Percentiles rank a stretch among this genome's conserved stretches.
Conservation (phyloP, 306 rosid genomes). For the Vachellia collinsii region DNA sequence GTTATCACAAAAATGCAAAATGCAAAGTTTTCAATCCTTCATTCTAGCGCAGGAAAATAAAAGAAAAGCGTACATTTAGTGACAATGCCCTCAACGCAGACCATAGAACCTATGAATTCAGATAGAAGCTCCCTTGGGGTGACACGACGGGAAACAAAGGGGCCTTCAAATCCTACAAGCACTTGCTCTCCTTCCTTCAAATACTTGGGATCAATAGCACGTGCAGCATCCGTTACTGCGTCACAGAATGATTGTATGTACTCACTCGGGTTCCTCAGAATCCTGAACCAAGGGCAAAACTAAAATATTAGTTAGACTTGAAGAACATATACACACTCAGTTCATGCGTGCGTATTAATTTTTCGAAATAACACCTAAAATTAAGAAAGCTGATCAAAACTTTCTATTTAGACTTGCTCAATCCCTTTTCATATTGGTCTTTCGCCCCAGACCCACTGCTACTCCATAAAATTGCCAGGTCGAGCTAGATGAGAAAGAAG, state of each 20-base stretch:
- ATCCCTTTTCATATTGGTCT: background rate
- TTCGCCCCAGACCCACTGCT: too few species aligned
- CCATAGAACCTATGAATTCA: conserved; percentile 92
- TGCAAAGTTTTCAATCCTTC: conserved; percentile 1
- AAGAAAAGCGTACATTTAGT: conserved; percentile 70
- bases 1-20: background rate
- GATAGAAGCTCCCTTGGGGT: conserved; percentile 92
- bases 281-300: conserved; percentile 40
- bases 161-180: conserved; percentile 88
- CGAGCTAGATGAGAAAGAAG: background rate
- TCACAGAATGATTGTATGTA: conserved; percentile 84
- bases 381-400: background rate
- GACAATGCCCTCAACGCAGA: conserved; percentile 90
- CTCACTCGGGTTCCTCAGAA: conserved; percentile 86
- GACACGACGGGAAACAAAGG: conserved; percentile 87
- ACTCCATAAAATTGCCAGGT: conserved; percentile 8
- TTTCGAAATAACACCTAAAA: background rate
- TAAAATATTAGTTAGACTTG: background rate
- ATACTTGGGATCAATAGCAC: conserved; percentile 71
- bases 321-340: background rate
- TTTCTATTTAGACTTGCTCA: background rate
- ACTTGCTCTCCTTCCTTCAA: conserved; percentile 91
- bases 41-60: background rate
- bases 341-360: background rate
- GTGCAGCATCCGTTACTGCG: conserved; percentile 87